phyloP scores from a whole-genome alignment of 2,329 filamentous ascomycete species.

The Aspergillus caelatus region DNA sequence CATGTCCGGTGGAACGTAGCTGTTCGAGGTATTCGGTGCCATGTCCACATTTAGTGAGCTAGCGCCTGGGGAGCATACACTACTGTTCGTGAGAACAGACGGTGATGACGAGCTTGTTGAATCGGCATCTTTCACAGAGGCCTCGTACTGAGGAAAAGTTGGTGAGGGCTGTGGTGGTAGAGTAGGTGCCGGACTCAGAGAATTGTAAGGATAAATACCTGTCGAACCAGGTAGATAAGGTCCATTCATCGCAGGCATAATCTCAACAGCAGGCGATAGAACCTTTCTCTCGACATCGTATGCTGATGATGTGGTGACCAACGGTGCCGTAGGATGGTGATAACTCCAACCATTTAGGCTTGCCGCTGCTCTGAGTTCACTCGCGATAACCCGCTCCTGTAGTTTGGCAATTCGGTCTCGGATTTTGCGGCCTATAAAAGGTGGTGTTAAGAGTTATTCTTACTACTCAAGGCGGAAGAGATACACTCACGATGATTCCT shows the following conservation, averaged over 20 bases:
- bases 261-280: slow-evolving; percentile 4
- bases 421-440: slow-evolving; percentile 33
- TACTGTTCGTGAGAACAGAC: background rate
- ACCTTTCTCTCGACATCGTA: slow-evolving; percentile 11
- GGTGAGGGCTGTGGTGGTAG: background rate
- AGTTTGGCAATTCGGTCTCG: slow-evolving; percentile 39
- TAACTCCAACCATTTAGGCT: slow-evolving; percentile 33
- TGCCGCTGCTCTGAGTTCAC: slow-evolving; percentile 34
- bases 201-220: background rate
- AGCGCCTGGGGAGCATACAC: background rate
- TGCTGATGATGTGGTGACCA: slow-evolving; percentile 5
- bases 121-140: background rate
- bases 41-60: background rate
- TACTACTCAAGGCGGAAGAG: background rate
- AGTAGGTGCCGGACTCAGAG: background rate
- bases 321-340: slow-evolving; percentile 16
- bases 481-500: slow-evolving; percentile 33
- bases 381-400: slow-evolving; percentile 38
- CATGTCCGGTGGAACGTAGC: slow-evolving; percentile 1
- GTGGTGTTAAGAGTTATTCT: background rate
- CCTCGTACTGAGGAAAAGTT: background rate
- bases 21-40: background rate
- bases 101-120: background rate
- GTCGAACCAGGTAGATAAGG: background rate
- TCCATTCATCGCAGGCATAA: background rate